These are phyloP conservation scores for Brassica rapa DNA, from an alignment of 345 rosid genomes.

Conservation along the genomic window DNA sequence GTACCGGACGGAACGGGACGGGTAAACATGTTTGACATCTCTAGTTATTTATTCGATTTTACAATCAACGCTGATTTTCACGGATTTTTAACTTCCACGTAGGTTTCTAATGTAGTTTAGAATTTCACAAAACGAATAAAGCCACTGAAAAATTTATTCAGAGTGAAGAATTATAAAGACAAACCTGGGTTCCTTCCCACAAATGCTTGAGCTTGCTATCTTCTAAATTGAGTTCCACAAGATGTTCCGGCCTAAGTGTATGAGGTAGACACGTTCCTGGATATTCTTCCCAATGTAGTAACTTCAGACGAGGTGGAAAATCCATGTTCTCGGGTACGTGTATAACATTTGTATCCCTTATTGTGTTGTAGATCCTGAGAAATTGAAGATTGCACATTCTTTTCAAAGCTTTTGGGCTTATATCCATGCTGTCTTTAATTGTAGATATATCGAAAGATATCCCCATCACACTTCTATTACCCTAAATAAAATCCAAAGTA, in stretches of 20 bases:
- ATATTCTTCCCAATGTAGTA: constrained; percentile 28
- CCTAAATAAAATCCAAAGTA: constrained; percentile 14
- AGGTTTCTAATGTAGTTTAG: too few relatives aligned
- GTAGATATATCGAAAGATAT: constrained; percentile 23
- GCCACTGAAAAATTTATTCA: too few relatives aligned
- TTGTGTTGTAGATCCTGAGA: constrained; percentile 9
- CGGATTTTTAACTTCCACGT: too few relatives aligned
- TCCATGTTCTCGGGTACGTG: constrained; percentile 2
- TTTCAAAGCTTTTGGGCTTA: constrained; percentile 9
- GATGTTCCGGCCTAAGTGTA: background rate
- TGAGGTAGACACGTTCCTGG: constrained; percentile 28
- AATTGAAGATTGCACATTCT: background rate
- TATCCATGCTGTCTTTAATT: background rate
- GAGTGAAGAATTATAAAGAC: background rate
- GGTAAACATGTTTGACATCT: too few relatives aligned
- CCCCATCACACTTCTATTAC: constrained; percentile 20
- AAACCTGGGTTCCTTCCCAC: background rate
- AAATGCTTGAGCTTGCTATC: background rate
- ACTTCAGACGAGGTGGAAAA: constrained; percentile 10
- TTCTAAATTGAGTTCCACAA: constrained; percentile 11
- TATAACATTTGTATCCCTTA: background rate
- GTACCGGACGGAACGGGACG: too few relatives aligned
- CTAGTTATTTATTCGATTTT: too few relatives aligned
- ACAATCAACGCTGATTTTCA: too few relatives aligned
- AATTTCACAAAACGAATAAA: too few relatives aligned